A percentile compares a stretch with the other conserved stretches of the same genome.
Conservation (phyloP, 169 alveolate species). For the Babesia caballi region DNA sequence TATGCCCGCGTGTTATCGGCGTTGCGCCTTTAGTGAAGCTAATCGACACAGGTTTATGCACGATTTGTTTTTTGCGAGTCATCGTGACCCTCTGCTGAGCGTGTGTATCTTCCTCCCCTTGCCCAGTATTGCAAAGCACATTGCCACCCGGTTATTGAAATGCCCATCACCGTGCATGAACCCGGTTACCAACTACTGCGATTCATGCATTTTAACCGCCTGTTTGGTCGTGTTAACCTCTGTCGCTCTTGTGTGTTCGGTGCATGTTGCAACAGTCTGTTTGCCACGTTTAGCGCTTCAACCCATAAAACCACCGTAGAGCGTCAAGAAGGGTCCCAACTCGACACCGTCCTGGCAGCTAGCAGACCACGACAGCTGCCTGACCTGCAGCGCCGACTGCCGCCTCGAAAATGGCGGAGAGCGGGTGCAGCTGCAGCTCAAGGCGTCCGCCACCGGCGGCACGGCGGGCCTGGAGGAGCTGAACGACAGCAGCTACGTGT, state of each 20-base stretch:
- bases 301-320: neutral
- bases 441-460: neutral
- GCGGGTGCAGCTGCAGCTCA: neutral
- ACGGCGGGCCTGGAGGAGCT: neutral
- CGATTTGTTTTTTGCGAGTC: too few species aligned
- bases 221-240: too few species aligned
- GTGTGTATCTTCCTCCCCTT: neutral
- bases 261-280: neutral
- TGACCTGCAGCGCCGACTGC: neutral
- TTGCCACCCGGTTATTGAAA: too few species aligned
- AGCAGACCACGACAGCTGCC: slow-evolving; percentile 13
- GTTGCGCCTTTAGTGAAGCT: too few species aligned
- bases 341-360: neutral
- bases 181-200: too few species aligned
- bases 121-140: neutral
- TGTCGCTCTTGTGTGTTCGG: neutral
- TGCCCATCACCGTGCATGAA: too few species aligned
- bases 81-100: too few species aligned
- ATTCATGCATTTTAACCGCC: too few species aligned
- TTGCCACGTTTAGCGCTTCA: neutral
- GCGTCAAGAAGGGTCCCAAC: neutral
- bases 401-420: neutral
- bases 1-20: too few species aligned
- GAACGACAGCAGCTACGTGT: neutral
- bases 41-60: too few species aligned